Evolutionary conservation across 2,329 filamentous ascomycete genomes (phyloP).

Genomic region (Epichloe typhina): DNA sequence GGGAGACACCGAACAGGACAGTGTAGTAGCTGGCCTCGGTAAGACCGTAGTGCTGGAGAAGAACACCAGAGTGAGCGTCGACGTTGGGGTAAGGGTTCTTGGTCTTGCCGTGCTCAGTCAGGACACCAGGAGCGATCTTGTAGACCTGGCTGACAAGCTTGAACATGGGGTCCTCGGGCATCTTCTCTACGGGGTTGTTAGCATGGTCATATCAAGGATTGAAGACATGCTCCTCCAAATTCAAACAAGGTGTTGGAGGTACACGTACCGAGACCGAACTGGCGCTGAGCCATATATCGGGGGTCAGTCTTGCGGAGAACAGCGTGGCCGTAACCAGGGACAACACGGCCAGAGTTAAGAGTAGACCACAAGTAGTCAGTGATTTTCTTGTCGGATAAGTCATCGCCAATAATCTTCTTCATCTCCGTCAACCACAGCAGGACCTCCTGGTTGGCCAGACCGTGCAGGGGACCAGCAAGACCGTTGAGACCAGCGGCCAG

Average conservation of each 20-base stretch:
- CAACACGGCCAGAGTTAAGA: conserved; percentile 87
- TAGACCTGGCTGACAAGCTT: conserved; percentile 99
- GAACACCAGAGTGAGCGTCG: conserved; percentile 96
- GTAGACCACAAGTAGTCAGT: conserved; percentile 98
- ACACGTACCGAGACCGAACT: conserved; percentile 61
- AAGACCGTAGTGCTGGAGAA: conserved; percentile 98
- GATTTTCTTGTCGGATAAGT: conserved; percentile 92
- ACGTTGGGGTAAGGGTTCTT: conserved; percentile 99
- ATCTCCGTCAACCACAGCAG: conserved; percentile 98
- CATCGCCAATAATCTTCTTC: conserved; percentile 88
- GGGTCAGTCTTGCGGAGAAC: conserved; percentile 99
- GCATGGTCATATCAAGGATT: not conserved
- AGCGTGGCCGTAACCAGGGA: conserved; percentile 96
- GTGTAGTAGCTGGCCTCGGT: conserved; percentile 99
- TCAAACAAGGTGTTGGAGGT: not conserved
- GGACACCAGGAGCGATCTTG: conserved; percentile 96
- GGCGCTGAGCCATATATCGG: conserved; percentile 95
- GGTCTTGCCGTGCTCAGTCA: conserved; percentile 99
- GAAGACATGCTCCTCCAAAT: not conserved
- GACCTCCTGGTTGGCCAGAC: conserved; percentile 98
- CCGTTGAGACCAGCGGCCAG: conserved; percentile 94
- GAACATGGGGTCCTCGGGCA: conserved; percentile 98
- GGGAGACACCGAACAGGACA: conserved; percentile 96
- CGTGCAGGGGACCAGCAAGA: conserved; percentile 95
- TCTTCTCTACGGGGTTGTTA: conserved; percentile 45